Base-by-base conservation (phyloP, 768 basidiomycete species). In the Daedaleopsis nitida region DNA sequence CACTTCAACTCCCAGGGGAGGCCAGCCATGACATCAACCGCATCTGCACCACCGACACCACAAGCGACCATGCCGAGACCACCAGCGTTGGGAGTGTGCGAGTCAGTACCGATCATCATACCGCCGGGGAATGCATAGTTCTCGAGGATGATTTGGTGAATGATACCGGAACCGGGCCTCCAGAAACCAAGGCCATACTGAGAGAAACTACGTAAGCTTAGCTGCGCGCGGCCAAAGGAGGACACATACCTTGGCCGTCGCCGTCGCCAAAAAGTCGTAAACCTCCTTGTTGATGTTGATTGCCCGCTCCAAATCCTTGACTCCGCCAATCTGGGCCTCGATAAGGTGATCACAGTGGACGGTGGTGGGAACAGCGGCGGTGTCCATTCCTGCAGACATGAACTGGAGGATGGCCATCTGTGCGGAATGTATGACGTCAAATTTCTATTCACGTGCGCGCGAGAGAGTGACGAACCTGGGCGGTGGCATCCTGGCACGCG, bases 331-430 rank as follows among this genome's bases (percentile, higher is more conserved):
- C 74, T 98, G 96, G 43, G 96, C 96, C 81, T 98, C 94, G 71
- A 99, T 98, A 73, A 99, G 84, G 78, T 99, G 96, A 80, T 99
- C 96, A 74, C 96, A 98, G 83, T 99, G 96, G 48, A 99, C 97
- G 65, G 97, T 96, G 66, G 96, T 96, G 37, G 96, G 96, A 65
- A 98, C 96, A 49, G 96, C 96, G 43, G 93, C 94, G 49, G 94
- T 96, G 74, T 93, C 93, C 85, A 99, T 95, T 65, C 96, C 96
- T 17, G 97, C 95, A 54, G 97, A 98, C 97, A 99, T 99, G 86
- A 99, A 99, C 83, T 99, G 97, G 66, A 99, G 84, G 58, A 99
- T 86, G 19, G 97, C 97, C 97, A 99, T 99, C 93, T 98, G 75
- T 0, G 59, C 73, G 70, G 77, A 69, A 69, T 55, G 49, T 54